These are phyloP conservation scores for Tinospora cordifolia DNA, from an alignment of 164 flowering plant genomes.

Conservation along the genomic window DNA sequence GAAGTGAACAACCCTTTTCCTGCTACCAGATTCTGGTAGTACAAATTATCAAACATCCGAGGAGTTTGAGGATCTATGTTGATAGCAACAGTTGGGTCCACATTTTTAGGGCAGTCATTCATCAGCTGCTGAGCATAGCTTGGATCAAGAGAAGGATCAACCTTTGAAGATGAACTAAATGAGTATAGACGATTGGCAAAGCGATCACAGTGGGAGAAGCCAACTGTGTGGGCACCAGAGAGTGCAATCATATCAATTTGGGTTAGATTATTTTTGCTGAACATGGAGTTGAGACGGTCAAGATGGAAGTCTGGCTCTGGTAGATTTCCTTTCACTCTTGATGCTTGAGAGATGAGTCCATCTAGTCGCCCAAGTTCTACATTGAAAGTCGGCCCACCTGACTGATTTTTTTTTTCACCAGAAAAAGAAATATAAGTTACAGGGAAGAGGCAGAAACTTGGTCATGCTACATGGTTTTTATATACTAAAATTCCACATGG, in stretches of 20 bases:
- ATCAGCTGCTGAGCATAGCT: conserved; percentile 53
- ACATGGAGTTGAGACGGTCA: conserved; percentile 33
- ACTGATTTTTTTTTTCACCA: conserved; percentile 22
- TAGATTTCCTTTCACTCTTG: conserved; percentile 48
- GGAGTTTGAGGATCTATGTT: conserved; percentile 63
- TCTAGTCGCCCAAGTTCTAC: conserved; percentile 73
- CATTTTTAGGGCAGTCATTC: conserved; percentile 38
- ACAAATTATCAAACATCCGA: conserved; percentile 48
- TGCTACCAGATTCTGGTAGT: conserved; percentile 47
- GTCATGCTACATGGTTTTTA: background rate
- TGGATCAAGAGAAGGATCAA: conserved; percentile 60
- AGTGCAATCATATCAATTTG: conserved; percentile 64
- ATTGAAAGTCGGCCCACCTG: conserved; percentile 54
- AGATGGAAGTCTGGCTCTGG: conserved; percentile 48
- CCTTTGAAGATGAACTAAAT: conserved; percentile 31
- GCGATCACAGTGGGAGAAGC: conserved; percentile 69
- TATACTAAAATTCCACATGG: background rate
- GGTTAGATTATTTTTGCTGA: conserved; percentile 37
- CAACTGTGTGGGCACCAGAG: conserved; percentile 78
- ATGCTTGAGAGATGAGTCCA: conserved; percentile 53
- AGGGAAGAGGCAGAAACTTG: background rate
- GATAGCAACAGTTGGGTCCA: conserved; percentile 47
- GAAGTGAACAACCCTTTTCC: conserved; percentile 67
- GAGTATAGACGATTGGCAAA: conserved; percentile 53
- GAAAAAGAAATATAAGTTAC: background rate